Base-by-base conservation (phyloP, 305 asterid species). In the Nicotiana rustica region DNA sequence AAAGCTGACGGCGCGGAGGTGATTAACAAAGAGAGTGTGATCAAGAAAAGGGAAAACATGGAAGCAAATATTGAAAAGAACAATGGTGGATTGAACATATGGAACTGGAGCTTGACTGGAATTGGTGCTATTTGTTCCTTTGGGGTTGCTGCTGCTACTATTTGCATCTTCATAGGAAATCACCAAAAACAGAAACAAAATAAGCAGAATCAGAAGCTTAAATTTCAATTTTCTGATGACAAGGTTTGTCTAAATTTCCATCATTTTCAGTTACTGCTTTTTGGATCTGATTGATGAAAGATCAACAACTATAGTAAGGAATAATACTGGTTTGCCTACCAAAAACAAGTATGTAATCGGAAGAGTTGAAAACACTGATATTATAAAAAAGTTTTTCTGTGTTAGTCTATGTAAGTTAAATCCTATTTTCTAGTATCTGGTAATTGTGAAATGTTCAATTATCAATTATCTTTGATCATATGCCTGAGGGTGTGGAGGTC, bases 91-190 rank as follows among this genome's bases (percentile, higher is more conserved):
- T 2, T 71, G 21, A 89, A 91, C 78, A 49, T 90, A 84, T 86
- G 97, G 94, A 95, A 91, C 81, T 86, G 97, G 93, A 89, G 91
- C 83, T 86, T 91, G 38, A 85, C 75, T 33, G 97, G 98, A 49
- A 82, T 94, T 21, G 95, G 95, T 10, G 97, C 97, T 18, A 88
- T 95, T 78, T 93, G 96, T 83, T 88, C 97, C 1, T 88, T 94
- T 10, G 97, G 97, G n/a, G 87, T 93, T 79, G 79, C 21, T 73
- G 92, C 91, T 31, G 93, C 90, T 8, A 84, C 98, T 17, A 84
- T 92, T 33, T 95, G 93, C 90, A 56, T 95, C 71, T 57, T 89
- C 61, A 67, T 92, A 57, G 87, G 93, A 62, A 85, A 87, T 55
- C 81, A 67, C 21, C 82, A 33, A 2, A 86, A 81, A 86, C 86